Percentiles rank a stretch among this genome's conserved stretches.
These are phyloP conservation scores for Stropharia rugosoannulata DNA, from an alignment of 768 basidiomycete genomes.

Conservation along the genomic window DNA sequence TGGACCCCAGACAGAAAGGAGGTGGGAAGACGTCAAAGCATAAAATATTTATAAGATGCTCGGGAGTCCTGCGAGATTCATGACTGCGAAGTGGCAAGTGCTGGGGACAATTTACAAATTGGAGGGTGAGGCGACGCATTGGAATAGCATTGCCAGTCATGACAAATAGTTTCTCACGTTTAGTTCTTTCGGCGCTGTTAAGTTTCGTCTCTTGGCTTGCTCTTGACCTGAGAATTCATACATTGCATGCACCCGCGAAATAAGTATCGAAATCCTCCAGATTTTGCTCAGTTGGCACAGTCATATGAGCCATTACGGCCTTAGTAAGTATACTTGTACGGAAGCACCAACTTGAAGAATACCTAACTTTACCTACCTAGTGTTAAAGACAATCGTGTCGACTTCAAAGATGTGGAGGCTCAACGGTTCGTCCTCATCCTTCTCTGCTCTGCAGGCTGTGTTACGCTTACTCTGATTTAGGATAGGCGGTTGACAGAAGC, in stretches of 20 bases:
- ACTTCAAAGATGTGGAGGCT: slow-evolving; percentile 73
- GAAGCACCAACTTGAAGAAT: not conserved
- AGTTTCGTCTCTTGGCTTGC: no score
- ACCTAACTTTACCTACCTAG: not conserved
- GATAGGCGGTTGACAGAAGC: slow-evolving; percentile 76
- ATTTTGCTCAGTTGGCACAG: slow-evolving; percentile 60
- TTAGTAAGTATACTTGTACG: slow-evolving; percentile 6
- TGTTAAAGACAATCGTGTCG: slow-evolving; percentile 38
- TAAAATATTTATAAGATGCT: no score
- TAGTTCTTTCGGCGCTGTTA: no score
- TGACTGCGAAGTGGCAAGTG: no score
- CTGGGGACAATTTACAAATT: no score
- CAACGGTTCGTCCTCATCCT: slow-evolving; percentile 51
- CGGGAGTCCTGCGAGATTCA: no score
- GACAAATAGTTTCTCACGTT: no score
- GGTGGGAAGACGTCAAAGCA: no score
- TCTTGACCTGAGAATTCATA: no score
- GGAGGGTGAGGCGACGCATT: no score
- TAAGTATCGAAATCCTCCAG: slow-evolving; percentile 37
- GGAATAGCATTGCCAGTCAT: no score
- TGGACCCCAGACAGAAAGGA: no score
- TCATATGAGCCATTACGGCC: slow-evolving; percentile 50
- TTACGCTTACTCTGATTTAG: slow-evolving; percentile 9
- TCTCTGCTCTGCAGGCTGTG: not conserved
- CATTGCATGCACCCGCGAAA: slow-evolving; percentile 40